phyloP scores from a whole-genome alignment of 495 filamentous ascomycete genomes.

The Usnea hakonensis region DNA sequence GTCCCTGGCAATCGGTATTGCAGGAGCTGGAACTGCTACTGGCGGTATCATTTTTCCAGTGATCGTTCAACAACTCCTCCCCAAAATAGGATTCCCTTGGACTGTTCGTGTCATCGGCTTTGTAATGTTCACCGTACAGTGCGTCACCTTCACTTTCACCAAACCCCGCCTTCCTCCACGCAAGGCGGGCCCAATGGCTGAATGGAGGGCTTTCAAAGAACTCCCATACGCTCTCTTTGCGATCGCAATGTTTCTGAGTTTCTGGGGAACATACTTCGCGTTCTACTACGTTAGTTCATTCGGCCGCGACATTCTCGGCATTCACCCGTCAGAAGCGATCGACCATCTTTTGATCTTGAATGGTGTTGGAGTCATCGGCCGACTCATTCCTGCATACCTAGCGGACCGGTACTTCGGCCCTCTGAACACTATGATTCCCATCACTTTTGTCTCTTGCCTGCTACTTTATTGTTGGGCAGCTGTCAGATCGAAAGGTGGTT shows the following conservation, averaged over 20 bases:
- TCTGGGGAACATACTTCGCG: conserved; percentile 63
- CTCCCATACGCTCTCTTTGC: conserved; percentile 59
- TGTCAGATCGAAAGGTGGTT: conserved; percentile 35
- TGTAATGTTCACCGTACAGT: conserved; percentile 53
- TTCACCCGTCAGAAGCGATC: conserved; percentile 48
- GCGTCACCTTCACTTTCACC: conserved; percentile 47
- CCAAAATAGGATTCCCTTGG: conserved; percentile 67
- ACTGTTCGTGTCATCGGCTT: conserved; percentile 69
- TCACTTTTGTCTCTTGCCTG: conserved; percentile 34
- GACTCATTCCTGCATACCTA: conserved; percentile 50
- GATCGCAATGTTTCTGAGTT: conserved; percentile 55
- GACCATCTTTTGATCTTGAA: conserved; percentile 61
- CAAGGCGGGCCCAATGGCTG: conserved; percentile 54
- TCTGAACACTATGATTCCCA: conserved; percentile 46
- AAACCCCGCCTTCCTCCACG: conserved; percentile 58
- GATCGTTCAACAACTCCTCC: conserved; percentile 62
- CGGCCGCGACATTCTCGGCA: conserved; percentile 48
- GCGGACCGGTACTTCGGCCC: conserved; percentile 53
- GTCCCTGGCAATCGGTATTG: conserved; percentile 59
- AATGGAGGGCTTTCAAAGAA: conserved; percentile 61
- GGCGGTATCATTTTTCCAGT: conserved; percentile 72
- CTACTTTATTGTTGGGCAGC: conserved; percentile 51
- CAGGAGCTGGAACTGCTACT: conserved; percentile 59
- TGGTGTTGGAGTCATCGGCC: conserved; percentile 50
- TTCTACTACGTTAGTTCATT: conserved; percentile 47